Base-by-base conservation (phyloP, 2,329 filamentous ascomycete genomes). In the Penicillium sp. region DNA sequence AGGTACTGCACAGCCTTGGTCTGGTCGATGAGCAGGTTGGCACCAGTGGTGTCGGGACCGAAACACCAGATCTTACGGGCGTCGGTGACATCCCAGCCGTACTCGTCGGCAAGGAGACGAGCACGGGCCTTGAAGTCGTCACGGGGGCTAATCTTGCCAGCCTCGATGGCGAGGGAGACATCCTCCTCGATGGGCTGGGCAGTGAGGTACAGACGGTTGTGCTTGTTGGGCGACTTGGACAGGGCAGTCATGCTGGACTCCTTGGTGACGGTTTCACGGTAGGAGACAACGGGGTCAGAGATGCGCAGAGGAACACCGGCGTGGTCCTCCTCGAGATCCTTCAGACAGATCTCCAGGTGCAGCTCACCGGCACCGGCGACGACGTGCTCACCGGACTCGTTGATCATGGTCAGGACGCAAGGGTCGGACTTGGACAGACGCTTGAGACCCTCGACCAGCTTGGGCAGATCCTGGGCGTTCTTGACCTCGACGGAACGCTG, bases 21-120 rank as follows among this genome's bases (percentile, higher is more conserved):
- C 85, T 97, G 93, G 77, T 98, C 93, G 68, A 98, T 84, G 62
- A 98, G 79, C 81, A 98, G 78, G 84, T 98, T 98, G 81, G 93
- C 85, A 73, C 93, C 93, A 67, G 79, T 93, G 71, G 89, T 94
- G 74, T 98, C 93, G 63, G 93, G 93, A 75, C 93, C 93, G 77
- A 98, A 98, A 72, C 87, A 94, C 93, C 93, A 98, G 74, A 98
- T 98, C 88, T 98, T 98, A 78, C 94, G 89, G 75, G 93, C 93
- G 74, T 98, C 93, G 63, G 93, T 98, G 67, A 98, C 90, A 76
- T 98, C 93, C 93, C 93, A 98, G 70, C 89, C 91, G 79, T 87
- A 86, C 65, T 98, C 91, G 70, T 98, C 93, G 58, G 93, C 93
- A 52, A 98, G 79, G 69, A 94, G 69, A 83, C 93, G 91, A 69